Evolutionary conservation across 176 grass and related monocot genomes (phyloP).

Genomic region (Bothriochloa decipiens): DNA sequence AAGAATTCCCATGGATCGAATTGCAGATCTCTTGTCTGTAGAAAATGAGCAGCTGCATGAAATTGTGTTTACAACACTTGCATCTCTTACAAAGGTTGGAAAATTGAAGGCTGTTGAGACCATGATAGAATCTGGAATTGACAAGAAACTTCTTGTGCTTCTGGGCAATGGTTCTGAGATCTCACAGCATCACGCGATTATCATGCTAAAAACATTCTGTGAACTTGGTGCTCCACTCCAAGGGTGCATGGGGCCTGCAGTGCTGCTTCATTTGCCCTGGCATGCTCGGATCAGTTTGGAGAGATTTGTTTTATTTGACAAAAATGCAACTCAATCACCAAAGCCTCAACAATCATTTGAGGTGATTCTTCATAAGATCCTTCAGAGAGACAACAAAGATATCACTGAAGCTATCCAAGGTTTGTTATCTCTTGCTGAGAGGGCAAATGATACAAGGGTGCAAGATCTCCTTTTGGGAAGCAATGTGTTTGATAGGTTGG

Average conservation of each 20-base stretch:
- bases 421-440: conserved; percentile 69
- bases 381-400: conserved; percentile 62
- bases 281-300: conserved; percentile 72
- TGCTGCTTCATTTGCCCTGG: conserved; percentile 75
- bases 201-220: conserved; percentile 67
- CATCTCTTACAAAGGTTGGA: conserved; percentile 61
- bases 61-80: conserved; percentile 61
- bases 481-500: conserved; percentile 58
- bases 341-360: conserved; percentile 62
- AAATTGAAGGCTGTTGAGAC: conserved; percentile 63
- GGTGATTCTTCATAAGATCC: conserved; percentile 55
- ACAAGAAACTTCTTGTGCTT: conserved; percentile 77
- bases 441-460: conserved; percentile 60
- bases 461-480: conserved; percentile 75
- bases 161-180: conserved; percentile 63
- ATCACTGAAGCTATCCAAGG: conserved; percentile 70
- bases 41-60: conserved; percentile 71
- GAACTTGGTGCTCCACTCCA: conserved; percentile 65
- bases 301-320: conserved; percentile 68
- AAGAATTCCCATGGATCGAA: conserved; percentile 65
- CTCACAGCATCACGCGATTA: conserved; percentile 69
- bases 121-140: conserved; percentile 69
- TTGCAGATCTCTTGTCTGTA: conserved; percentile 61
- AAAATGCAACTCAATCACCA: conserved; percentile 43
- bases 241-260: conserved; percentile 58